Percentiles rank a stretch among this genome's conserved stretches.
These are phyloP conservation scores for Periconia sp. DNA, from an alignment of 2,329 filamentous ascomycete genomes.

Conservation along the genomic window DNA sequence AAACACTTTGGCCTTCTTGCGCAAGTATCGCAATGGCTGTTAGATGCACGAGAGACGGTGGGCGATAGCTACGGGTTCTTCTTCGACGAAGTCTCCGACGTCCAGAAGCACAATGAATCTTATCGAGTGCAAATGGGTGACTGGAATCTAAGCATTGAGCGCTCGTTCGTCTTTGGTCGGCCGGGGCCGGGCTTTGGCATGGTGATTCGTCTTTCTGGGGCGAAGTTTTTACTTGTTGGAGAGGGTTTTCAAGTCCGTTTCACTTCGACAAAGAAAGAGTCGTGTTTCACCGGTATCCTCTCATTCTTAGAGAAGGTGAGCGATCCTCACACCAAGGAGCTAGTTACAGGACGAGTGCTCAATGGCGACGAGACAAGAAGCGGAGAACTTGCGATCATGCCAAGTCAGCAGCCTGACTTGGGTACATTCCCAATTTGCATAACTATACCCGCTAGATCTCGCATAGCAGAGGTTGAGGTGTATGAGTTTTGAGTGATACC, in stretches of 20 bases:
- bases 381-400: slow-evolving; percentile 61
- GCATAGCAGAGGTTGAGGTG: slow-evolving; percentile 24
- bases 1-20: slow-evolving; percentile 51
- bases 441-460: slow-evolving; percentile 59
- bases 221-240: slow-evolving; percentile 53
- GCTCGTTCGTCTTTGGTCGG: slow-evolving; percentile 55
- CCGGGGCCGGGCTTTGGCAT: slow-evolving; percentile 51
- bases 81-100: slow-evolving; percentile 46
- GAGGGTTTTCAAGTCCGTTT: slow-evolving; percentile 52
- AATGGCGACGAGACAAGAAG: slow-evolving; percentile 57
- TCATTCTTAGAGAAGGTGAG: slow-evolving; percentile 51
- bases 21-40: slow-evolving; percentile 41
- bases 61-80: slow-evolving; percentile 49
- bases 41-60: slow-evolving; percentile 48
- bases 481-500: slow-evolving; percentile 15
- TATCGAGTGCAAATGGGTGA: slow-evolving; percentile 42
- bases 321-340: slow-evolving; percentile 42
- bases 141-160: slow-evolving; percentile 48
- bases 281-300: slow-evolving; percentile 53
- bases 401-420: slow-evolving; percentile 62
- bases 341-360: slow-evolving; percentile 46
- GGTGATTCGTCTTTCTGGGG: slow-evolving; percentile 48
- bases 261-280: slow-evolving; percentile 31
- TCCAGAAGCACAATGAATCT: slow-evolving; percentile 34
- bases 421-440: slow-evolving; percentile 63